phyloP scores from a whole-genome alignment of 2,329 filamentous ascomycete genomes.

The Aspergillus felis region DNA sequence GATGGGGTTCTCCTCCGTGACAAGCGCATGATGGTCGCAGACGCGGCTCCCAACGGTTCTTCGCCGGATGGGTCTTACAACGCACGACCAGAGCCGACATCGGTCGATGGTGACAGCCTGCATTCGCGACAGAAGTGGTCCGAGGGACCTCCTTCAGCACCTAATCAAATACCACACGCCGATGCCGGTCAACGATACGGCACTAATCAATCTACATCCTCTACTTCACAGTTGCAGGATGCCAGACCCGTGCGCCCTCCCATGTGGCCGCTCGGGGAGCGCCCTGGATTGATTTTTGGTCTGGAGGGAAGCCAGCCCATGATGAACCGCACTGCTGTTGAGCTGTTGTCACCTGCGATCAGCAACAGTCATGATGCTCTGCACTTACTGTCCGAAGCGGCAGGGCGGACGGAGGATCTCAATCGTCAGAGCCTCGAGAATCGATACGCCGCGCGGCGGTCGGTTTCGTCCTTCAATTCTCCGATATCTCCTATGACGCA shows the following conservation, averaged over 20 bases:
- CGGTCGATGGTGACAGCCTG: conserved; percentile 21
- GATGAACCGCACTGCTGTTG: conserved; percentile 57
- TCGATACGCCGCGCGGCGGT: conserved; percentile 35
- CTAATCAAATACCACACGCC: conserved; percentile 16
- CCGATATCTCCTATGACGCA: conserved; percentile 35
- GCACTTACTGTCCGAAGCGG: conserved; percentile 86
- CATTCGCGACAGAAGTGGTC: conserved; percentile 29
- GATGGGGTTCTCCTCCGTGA: conserved; percentile 41
- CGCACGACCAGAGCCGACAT: conserved; percentile 20
- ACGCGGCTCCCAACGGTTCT: conserved; percentile 32
- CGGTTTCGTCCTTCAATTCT: conserved; percentile 38
- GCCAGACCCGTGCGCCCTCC: conserved; percentile 23
- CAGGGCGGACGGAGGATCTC: conserved; percentile 48
- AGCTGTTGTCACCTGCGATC: conserved; percentile 63
- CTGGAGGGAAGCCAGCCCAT: conserved; percentile 54
- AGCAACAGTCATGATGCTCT: conserved; percentile 91
- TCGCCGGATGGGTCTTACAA: conserved; percentile 25
- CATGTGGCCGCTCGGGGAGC: conserved; percentile 23
- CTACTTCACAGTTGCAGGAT: conserved; percentile 21
- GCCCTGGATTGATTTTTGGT: conserved; percentile 22
- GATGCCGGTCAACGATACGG: conserved; percentile 25
- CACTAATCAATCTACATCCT: conserved; percentile 21
- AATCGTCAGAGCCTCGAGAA: conserved; percentile 49
- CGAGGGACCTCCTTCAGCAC: conserved; percentile 21
- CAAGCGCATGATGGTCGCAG: conserved; percentile 51